Conservation (phyloP, 768 basidiomycete species). For the Coprinopsis marcescibilis region DNA sequence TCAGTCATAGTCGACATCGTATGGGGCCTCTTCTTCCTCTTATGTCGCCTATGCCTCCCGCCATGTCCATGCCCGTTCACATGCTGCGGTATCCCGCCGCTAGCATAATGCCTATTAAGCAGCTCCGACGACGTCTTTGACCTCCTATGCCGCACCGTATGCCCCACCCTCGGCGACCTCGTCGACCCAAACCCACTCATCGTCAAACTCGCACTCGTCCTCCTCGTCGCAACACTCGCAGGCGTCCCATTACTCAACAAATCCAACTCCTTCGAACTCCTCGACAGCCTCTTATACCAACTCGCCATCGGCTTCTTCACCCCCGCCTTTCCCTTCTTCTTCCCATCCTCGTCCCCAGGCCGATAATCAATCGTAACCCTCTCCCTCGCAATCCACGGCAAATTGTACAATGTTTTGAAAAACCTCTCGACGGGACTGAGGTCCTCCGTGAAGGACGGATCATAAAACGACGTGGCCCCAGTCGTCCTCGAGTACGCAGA, state of each 20-base stretch:
- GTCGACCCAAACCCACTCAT: slow-evolving; percentile 16
- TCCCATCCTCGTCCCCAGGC: slow-evolving; percentile 25
- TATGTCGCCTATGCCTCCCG: slow-evolving; percentile 13
- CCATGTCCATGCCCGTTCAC: slow-evolving; percentile 6
- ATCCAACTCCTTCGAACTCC: slow-evolving; percentile 23
- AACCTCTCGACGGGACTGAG: slow-evolving; percentile 39
- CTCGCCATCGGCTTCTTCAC: slow-evolving; percentile 23
- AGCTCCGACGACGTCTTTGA: background rate
- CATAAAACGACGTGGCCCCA: slow-evolving; percentile 22
- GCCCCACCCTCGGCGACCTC: slow-evolving; percentile 9
- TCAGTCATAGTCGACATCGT: slow-evolving; percentile 14
- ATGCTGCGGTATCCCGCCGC: background rate
- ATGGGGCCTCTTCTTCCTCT: slow-evolving; percentile 16
- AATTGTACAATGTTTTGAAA: slow-evolving; percentile 31
- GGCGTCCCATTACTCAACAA: slow-evolving; percentile 27
- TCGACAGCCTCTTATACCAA: slow-evolving; percentile 28
- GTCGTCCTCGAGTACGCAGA: slow-evolving; percentile 15
- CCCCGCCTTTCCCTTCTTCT: slow-evolving; percentile 10
- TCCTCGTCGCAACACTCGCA: background rate
- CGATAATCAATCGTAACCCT: slow-evolving; percentile 42
- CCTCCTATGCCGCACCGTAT: background rate
- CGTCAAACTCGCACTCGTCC: slow-evolving; percentile 16
- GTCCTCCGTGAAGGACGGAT: slow-evolving; percentile 32
- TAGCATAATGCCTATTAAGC: background rate
- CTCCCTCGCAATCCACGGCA: slow-evolving; percentile 42